Percentiles rank a stretch among this genome's conserved stretches.
These are phyloP conservation scores for Tetracladium setigerum DNA, from an alignment of 495 filamentous ascomycete genomes.

Conservation along the genomic window DNA sequence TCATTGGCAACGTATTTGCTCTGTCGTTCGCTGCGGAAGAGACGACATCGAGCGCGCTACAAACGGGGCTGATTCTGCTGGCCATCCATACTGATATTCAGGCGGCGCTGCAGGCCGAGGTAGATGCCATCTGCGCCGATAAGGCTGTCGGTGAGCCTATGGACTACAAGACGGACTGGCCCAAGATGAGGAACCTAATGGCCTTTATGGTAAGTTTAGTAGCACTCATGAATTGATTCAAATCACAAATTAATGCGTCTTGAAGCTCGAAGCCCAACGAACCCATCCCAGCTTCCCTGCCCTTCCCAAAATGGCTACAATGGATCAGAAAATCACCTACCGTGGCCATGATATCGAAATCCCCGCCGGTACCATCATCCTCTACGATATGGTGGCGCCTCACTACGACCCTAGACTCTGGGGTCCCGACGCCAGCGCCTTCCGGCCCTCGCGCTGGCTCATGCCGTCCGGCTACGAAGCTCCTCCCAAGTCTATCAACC, in stretches of 20 bases:
- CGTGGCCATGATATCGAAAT: conserved; percentile 39
- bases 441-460: conserved; percentile 50
- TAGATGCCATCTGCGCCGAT: conserved; percentile 33
- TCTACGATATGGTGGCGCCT: conserved; percentile 31
- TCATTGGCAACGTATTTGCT: conserved; percentile 64
- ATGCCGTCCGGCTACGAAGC: background rate
- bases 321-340: conserved; percentile 39
- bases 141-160: conserved; percentile 23
- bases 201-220: conserved; percentile 31
- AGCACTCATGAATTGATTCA: too few relatives aligned
- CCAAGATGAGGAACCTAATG: conserved; percentile 21
- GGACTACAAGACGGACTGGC: conserved; percentile 27
- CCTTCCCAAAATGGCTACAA: conserved; percentile 49
- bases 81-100: conserved; percentile 51
- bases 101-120: conserved; percentile 50
- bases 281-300: conserved; percentile 48
- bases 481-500: background rate
- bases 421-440: conserved; percentile 32
- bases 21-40: conserved; percentile 65
- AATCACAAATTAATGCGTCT: conserved; percentile 19
- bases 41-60: conserved; percentile 57
- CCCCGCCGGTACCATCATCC: conserved; percentile 37
- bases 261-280: conserved; percentile 57
- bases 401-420: conserved; percentile 52
- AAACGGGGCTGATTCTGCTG: conserved; percentile 45